Conservation (phyloP, 2,329 filamentous ascomycete species). For the Ceratocystis lukuohia region DNA sequence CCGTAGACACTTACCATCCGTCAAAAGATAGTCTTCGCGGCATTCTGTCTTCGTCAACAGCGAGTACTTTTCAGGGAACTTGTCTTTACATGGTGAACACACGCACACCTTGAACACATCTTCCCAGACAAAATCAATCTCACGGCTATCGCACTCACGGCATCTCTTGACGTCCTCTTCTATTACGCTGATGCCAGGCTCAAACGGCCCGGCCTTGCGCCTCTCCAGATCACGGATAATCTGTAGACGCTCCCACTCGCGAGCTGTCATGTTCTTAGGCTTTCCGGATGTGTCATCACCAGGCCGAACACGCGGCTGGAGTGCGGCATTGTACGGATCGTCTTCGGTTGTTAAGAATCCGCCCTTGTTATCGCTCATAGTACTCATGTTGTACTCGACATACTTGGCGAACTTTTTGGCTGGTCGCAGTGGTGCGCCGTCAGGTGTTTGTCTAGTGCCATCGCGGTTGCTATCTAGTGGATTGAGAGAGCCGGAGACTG, state of each 20-base stretch:
- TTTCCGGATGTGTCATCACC: constrained; percentile 43
- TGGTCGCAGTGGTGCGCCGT: constrained; percentile 48
- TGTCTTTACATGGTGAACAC: constrained; percentile 78
- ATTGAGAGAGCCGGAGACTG: constrained; percentile 31
- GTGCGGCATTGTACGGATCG: constrained; percentile 75
- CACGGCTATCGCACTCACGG: constrained; percentile 65
- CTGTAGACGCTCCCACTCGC: constrained; percentile 81
- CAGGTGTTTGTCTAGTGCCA: constrained; percentile 47
- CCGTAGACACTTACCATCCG: constrained; percentile 52
- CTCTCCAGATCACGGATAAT: constrained; percentile 58
- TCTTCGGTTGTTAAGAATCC: constrained; percentile 86
- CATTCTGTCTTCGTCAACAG: constrained; percentile 94
- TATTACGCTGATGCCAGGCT: constrained; percentile 72
- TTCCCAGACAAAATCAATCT: constrained; percentile 93
- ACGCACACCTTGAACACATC: constrained; percentile 65
- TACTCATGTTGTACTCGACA: constrained; percentile 94
- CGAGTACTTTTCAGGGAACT: constrained; percentile 81
- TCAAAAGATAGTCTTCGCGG: constrained; percentile 86
- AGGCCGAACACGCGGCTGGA: constrained; percentile 31
- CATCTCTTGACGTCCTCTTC: constrained; percentile 60
- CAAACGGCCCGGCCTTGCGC: constrained; percentile 68
- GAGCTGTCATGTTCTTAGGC: constrained; percentile 75
- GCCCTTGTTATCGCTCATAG: constrained; percentile 96
- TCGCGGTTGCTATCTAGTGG: constrained; percentile 30
- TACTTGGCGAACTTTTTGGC: constrained; percentile 84